A percentile compares a stretch with the other conserved stretches of the same genome.
Evolutionary conservation across 2,329 filamentous ascomycete species (phyloP).

Genomic region (Colletotrichum sp.): DNA sequence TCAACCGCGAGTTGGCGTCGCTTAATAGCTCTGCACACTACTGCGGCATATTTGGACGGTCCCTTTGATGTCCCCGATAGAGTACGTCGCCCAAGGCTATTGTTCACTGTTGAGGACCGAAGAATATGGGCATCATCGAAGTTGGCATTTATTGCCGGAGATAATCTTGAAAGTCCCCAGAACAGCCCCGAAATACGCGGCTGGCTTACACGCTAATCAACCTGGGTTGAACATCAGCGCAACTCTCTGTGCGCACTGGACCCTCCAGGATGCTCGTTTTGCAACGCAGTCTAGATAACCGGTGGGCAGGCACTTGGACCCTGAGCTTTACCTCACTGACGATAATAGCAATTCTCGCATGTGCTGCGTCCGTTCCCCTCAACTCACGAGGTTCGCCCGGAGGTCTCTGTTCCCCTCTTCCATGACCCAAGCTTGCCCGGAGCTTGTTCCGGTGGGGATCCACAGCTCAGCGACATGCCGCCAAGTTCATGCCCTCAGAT

Average conservation of each 20-base stretch:
- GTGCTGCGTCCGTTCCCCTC: neutral
- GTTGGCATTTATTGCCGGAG: neutral
- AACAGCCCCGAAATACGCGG: neutral
- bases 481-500: neutral
- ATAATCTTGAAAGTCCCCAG: neutral
- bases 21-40: neutral
- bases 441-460: constrained; percentile 3
- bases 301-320: neutral
- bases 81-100: neutral
- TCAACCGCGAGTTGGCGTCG: neutral
- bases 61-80: neutral
- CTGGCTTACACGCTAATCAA: neutral
- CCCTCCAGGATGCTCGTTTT: neutral
- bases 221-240: neutral
- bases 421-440: neutral
- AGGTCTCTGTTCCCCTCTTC: neutral
- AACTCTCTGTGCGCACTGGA: neutral
- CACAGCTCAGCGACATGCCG: neutral
- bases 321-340: neutral
- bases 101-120: neutral
- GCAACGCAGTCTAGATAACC: neutral
- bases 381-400: neutral
- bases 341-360: neutral
- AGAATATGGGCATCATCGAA: neutral
- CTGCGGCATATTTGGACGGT: neutral